phyloP scores from a whole-genome alignment of 768 basidiomycete species.

The Hygrocybe punicea region DNA sequence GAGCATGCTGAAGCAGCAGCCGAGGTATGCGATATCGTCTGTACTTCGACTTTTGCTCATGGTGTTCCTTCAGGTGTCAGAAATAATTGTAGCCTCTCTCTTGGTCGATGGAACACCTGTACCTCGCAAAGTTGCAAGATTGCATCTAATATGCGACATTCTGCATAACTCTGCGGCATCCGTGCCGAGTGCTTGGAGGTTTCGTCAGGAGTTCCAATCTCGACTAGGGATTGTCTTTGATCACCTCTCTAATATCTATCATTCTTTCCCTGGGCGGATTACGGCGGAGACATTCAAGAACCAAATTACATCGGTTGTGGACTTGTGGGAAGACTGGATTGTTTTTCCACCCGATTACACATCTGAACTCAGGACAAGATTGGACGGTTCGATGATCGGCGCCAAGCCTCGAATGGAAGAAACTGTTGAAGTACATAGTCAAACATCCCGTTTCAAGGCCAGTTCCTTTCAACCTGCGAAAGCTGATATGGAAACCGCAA shows the following conservation, averaged over 20 bases:
- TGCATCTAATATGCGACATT: slow-evolving; percentile 96
- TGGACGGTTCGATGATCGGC: slow-evolving; percentile 57
- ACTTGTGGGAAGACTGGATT: slow-evolving; percentile 99
- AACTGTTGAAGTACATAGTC: slow-evolving; percentile 21
- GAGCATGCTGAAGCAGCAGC: slow-evolving; percentile 95
- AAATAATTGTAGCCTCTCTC: slow-evolving; percentile 86
- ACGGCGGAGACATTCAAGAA: slow-evolving; percentile 95
- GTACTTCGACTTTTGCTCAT: neutral
- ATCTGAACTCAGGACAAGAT: slow-evolving; percentile 60
- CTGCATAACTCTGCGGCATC: slow-evolving; percentile 94
- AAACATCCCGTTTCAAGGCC: slow-evolving; percentile 66
- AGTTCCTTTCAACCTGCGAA: slow-evolving; percentile 74
- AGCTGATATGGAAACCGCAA: slow-evolving; percentile 15
- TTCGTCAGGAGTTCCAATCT: slow-evolving; percentile 89
- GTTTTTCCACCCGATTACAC: slow-evolving; percentile 90
- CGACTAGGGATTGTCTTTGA: slow-evolving; percentile 93
- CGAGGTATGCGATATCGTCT: slow-evolving; percentile 53
- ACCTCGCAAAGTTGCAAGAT: slow-evolving; percentile 93
- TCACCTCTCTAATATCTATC: slow-evolving; percentile 89
- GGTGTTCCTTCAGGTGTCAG: slow-evolving; percentile 60
- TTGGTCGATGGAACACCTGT: slow-evolving; percentile 90
- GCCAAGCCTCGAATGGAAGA: slow-evolving; percentile 30
- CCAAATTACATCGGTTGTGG: slow-evolving; percentile 83
- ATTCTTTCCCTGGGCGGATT: slow-evolving; percentile 93
- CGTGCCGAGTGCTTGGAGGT: slow-evolving; percentile 96